These are phyloP conservation scores for Termitomyces bulborhizus DNA, from an alignment of 768 basidiomycete genomes.

Conservation along the genomic window DNA sequence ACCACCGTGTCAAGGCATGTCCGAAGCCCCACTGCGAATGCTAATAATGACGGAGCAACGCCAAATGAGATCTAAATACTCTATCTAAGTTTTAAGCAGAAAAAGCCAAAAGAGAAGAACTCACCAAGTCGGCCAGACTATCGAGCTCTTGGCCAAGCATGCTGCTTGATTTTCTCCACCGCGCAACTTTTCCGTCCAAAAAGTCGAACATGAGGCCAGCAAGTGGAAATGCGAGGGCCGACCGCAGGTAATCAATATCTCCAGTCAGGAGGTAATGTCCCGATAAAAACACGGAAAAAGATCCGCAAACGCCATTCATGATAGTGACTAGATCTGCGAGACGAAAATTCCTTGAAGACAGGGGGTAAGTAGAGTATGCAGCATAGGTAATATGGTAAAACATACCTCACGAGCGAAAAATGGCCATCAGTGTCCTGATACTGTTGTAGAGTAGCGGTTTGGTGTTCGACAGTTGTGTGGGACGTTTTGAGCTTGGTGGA, in stretches of 20 bases:
- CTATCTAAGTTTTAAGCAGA: constrained; percentile 1
- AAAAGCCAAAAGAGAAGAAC: constrained; percentile 20
- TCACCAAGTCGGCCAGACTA: constrained; percentile 89
- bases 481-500: constrained; percentile 21
- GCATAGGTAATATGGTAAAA: constrained; percentile 10
- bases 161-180: constrained; percentile 93
- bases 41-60: constrained; percentile 91
- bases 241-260: constrained; percentile 76
- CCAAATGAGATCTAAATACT: constrained; percentile 86
- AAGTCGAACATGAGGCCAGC: constrained; percentile 98
- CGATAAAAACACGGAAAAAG: constrained; percentile 90
- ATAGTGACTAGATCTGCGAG: constrained; percentile 97
- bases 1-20: constrained; percentile 87
- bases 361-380: constrained; percentile 4
- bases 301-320: constrained; percentile 98
- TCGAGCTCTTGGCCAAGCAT: constrained; percentile 98
- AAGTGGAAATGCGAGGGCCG: constrained; percentile 82
- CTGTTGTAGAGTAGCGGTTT: constrained; percentile 56
- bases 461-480: constrained; percentile 16
- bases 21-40: constrained; percentile 85
- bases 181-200: constrained; percentile 93
- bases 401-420: constrained; percentile 93
- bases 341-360: constrained; percentile 79
- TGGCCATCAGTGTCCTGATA: constrained; percentile 90
- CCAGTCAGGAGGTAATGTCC: constrained; percentile 81